These are phyloP conservation scores for Populus pruinosa DNA, from an alignment of 345 rosid species.

Conservation along the genomic window DNA sequence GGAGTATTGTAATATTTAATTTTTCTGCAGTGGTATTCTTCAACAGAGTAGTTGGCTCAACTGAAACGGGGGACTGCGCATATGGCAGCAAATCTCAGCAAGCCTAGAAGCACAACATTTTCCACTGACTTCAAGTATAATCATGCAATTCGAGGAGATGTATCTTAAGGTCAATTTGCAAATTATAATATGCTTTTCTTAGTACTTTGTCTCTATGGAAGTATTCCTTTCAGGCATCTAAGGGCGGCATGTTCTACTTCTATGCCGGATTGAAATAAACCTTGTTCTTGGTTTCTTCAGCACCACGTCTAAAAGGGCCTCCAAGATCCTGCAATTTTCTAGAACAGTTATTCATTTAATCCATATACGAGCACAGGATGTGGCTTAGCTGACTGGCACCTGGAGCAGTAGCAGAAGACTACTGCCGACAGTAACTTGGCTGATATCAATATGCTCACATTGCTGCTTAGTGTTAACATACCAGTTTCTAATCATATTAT, in stretches of 20 bases:
- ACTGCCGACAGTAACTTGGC: neutral
- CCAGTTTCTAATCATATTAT: neutral
- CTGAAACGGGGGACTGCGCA: neutral
- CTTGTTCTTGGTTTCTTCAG: neutral
- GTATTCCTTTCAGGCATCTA: constrained; percentile 26
- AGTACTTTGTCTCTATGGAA: constrained; percentile 26
- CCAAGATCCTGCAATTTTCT: neutral
- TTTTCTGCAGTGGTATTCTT: neutral
- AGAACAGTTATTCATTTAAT: neutral
- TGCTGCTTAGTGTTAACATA: neutral
- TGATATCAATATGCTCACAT: neutral
- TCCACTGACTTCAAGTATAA: neutral
- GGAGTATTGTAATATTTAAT: neutral
- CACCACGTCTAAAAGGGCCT: neutral
- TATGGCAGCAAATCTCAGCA: neutral
- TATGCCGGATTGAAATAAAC: neutral
- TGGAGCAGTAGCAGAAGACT: neutral
- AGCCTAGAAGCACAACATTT: neutral
- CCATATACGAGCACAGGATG: neutral
- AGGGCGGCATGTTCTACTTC: constrained; percentile 17
- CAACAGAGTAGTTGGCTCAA: constrained; percentile 9
- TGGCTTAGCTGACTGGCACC: neutral
- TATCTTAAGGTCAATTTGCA: constrained; percentile 24
- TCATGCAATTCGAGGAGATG: neutral
- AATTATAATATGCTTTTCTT: neutral